These are phyloP conservation scores for Trichoderma atroviride DNA, from an alignment of 2,329 filamentous ascomycete genomes.

Conservation along the genomic window DNA sequence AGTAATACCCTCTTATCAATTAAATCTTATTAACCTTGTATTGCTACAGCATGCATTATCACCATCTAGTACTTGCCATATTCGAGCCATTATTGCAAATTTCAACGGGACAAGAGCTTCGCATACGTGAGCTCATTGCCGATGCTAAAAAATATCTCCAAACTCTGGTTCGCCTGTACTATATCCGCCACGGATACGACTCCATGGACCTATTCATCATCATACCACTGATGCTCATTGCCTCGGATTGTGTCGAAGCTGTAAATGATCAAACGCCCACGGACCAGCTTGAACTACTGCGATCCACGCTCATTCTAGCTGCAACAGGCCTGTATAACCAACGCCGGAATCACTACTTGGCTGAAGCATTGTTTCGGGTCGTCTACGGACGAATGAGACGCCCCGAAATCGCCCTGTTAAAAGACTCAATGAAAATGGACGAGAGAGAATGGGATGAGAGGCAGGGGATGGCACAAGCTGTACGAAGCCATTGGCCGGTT, in stretches of 20 bases:
- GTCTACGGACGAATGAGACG: conserved; percentile 40
- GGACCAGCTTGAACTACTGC: not conserved
- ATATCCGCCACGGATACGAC: conserved; percentile 34
- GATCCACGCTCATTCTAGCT: conserved; percentile 33
- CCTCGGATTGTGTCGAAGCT: conserved; percentile 26
- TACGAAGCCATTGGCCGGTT: conserved; percentile 39
- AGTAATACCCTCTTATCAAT: not conserved
- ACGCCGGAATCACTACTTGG: conserved; percentile 41
- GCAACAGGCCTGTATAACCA: conserved; percentile 41
- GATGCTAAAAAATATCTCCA: conserved; percentile 18
- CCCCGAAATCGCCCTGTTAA: not conserved
- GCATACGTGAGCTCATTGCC: not conserved
- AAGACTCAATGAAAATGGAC: conserved; percentile 26
- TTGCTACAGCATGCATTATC: not conserved
- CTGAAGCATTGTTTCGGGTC: conserved; percentile 39
- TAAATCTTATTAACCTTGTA: not conserved
- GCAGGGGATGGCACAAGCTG: conserved; percentile 31
- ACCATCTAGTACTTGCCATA: not conserved
- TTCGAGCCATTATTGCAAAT: not conserved
- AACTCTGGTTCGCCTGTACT: conserved; percentile 32
- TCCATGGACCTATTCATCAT: conserved; percentile 31
- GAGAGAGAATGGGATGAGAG: conserved; percentile 31
- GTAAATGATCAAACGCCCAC: not conserved
- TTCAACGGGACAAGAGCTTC: not conserved
- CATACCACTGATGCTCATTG: conserved; percentile 36